Base-by-base conservation (phyloP, 1,139 yeast genomes). In the Suhomyces taliae region DNA sequence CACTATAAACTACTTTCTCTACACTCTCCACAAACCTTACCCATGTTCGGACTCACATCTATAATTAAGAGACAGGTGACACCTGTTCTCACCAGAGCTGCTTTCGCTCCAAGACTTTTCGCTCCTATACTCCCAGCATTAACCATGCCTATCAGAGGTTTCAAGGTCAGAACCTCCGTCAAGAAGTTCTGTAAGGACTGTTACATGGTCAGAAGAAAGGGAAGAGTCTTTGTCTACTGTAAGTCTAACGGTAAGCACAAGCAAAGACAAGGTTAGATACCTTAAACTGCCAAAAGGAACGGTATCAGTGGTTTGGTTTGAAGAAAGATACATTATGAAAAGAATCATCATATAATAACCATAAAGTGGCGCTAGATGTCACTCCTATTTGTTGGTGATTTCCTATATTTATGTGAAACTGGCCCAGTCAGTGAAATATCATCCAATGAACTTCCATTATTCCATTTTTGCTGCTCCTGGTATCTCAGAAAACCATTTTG, bases 131-230 rank as follows among this genome's bases (percentile, higher is more conserved):
- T 44, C 8, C 53, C 56, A 8, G 40, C 49, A 15, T 15, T 49
- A 15, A 35, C 46, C 31, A 37, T 44, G 26, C 50, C 52, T 6
- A 42, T 43, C 48, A 45, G 60, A 46, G 52, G 57, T n/a, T 62
- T 63, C 62, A 76, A 76, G 58, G 78, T 74, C 31, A 69, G 78
- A 61, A 85, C 97, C 5, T 82, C 97, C 0, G 96, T 93, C 48
- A 90, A 90, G 74, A 90, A 87, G 74, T 86, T 89, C 67, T 93
- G 98, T 67, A 78, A 85, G 44, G 95, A 90, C 64, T 93, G 99
- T 66, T 91, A 90, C 64, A 79, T 89, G 70, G 97, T 93, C 12
- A 86, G 95, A 70, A 84, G 98, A 70, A 91, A 90, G 70, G 98
- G 98, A 34, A 78, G 95, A 61, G 95, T 90, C 26, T 90, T 88